Base-by-base conservation (phyloP, 1,139 yeast genomes). In the Scheffersomyces quercinus region DNA sequence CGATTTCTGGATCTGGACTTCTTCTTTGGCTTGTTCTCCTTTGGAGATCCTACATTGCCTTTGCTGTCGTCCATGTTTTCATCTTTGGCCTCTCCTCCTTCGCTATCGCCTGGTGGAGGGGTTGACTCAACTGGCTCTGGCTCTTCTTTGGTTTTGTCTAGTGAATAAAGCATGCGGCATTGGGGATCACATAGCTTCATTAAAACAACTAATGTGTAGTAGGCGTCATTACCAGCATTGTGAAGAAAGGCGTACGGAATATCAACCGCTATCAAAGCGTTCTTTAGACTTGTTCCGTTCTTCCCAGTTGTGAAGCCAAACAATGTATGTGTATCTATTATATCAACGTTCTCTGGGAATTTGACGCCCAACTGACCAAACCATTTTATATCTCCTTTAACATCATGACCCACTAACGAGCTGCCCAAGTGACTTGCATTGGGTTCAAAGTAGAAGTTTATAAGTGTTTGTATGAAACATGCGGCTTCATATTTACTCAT, bases 181-280 rank as follows among this genome's bases (percentile, higher is more conserved):
- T 14, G 35, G 35, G 87, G 85, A 55, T 84, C 88, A 34, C 79
- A 65, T 44, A 83, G 57, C 40, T 73, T 70, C 58, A 83, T 53
- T 26, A 81, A 75, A 29, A 82, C 64, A 28, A 78, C 49, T 39
- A 86, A 60, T 0, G 95, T 86, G 53, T 77, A 84, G 55, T 83
- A 83, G 2, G 95, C 83, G 60, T 88, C 96, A 56, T 88, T 88
- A n/a, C 87, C 91, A 2, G 91, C 95, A 57, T 88, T 88, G 58
- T 87, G 95, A 38, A 86, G 64, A 48, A 72, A 77, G 1, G 84
- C 74, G 57, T 82, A 81, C 0, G 90, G 88, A 5, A 88, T 71
- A 6, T 73, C 68, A 26, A 83, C 67, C 40, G 70, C 62, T 38
- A 75, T 67, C 16, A 86, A 65, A 2, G 82, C 70, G 38, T 73